Evolutionary conservation across 176 grass and related monocot species (phyloP).

Genomic region (Rhynchospora breviuscula): DNA sequence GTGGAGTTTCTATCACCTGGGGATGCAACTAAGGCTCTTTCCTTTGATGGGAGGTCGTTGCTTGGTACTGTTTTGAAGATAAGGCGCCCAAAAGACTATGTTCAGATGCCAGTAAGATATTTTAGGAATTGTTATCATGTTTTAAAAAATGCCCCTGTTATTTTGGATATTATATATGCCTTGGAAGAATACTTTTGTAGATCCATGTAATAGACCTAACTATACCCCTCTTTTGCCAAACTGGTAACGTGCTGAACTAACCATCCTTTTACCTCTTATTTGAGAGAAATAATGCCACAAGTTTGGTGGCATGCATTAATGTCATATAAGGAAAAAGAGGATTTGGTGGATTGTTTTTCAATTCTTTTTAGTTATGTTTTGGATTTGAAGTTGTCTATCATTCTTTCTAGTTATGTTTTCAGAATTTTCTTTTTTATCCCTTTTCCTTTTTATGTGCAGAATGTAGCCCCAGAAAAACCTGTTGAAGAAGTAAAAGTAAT

Average conservation of each 20-base stretch:
- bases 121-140: slow-evolving; percentile 8
- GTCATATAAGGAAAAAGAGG: background rate
- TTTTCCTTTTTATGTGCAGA: slow-evolving; percentile 52
- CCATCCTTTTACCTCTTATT: background rate
- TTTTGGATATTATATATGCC: background rate
- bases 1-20: slow-evolving; percentile 98
- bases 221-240: background rate
- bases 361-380: background rate
- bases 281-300: background rate
- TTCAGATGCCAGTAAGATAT: slow-evolving; percentile 79
- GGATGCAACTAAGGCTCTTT: slow-evolving; percentile 86
- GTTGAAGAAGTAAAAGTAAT: slow-evolving; percentile 46
- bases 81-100: slow-evolving; percentile 86
- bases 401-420: background rate
- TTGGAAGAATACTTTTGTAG: background rate
- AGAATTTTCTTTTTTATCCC: background rate
- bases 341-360: background rate
- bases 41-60: slow-evolving; percentile 73
- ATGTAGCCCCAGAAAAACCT: slow-evolving; percentile 48
- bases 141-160: background rate
- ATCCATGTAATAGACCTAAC: background rate
- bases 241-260: background rate
- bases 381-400: background rate
- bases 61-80: slow-evolving; percentile 70
- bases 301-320: background rate